Evolutionary conservation across 2,329 filamentous ascomycete genomes (phyloP), one percentile per base, ranked within the genome.

Genomic region (Fusarium succisae): DNA sequence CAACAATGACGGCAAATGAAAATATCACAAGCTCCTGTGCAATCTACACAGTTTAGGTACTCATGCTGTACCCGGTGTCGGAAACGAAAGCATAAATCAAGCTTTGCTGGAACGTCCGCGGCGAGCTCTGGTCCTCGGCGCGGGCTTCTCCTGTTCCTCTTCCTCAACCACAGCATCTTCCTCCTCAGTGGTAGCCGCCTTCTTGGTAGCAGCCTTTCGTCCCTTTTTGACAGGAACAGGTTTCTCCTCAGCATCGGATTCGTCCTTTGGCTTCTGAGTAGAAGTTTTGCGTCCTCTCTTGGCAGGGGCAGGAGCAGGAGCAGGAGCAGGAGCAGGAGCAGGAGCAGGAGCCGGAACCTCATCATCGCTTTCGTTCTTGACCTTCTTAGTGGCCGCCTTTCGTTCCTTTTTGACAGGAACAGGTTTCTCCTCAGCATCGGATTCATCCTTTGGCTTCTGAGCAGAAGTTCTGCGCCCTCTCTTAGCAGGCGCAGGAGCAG

Each of bases 101-200:
- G 28, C 69, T 75, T 78, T 80, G 71, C 76, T 73, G 56, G 78
- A 63, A 30, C 80, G 79, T 47, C 78, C 76, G 22, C 79, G 74
- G 47, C 76, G 74, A 37, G 53, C 59, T 59, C 66, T 74, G 48
- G 79, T 71, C 76, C 81, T 84, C 18, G 81, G 75, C 10, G 76
- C 81, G 37, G 81, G 74, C 75, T 84, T 79, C 56, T 79, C 70
- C 38, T 76, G 70, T 38, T 54, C 69, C 18, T 65, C 45, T 26
- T 72, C 63, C 37, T 75, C 72, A 24, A 53, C 68, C 24, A 51
- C 66, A 24, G 38, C 72, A 6, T 75, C 72, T 53, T 76, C 75
- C 20, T 73, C 66, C 38, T 68, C 69, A 45, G 47, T 38, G 22
- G 30, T 56, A 43, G 60, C 28, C 4, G 51, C 74, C 51, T 78